These are phyloP conservation scores for Lentinula sp. DNA, from an alignment of 768 basidiomycete genomes.

Conservation along the genomic window DNA sequence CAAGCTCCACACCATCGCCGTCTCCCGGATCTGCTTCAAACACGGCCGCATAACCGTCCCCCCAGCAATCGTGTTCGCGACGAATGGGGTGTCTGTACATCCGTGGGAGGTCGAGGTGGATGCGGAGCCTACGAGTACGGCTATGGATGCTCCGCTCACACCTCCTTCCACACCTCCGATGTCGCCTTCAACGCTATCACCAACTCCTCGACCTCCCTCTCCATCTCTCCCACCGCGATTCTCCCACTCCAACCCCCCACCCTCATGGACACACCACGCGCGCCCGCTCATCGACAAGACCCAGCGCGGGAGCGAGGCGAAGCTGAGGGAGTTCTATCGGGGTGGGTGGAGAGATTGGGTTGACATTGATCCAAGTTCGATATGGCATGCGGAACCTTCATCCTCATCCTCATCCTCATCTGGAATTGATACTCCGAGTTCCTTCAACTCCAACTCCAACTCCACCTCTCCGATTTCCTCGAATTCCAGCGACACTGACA, in stretches of 20 bases:
- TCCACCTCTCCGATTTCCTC: not conserved
- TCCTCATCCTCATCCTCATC: not conserved
- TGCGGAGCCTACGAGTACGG: not conserved
- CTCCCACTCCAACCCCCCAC: conserved; percentile 37
- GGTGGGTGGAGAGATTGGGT: conserved; percentile 59
- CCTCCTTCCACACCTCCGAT: too few species aligned
- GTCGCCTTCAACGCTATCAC: too few species aligned
- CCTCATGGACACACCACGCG: conserved; percentile 35
- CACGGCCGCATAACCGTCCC: conserved; percentile 67
- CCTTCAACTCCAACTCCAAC: too few species aligned
- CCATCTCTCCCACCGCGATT: not conserved
- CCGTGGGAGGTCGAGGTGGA: not conserved
- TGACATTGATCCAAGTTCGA: conserved; percentile 8
- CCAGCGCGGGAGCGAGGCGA: conserved; percentile 26
- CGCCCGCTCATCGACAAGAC: conserved; percentile 28
- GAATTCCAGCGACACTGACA: too few species aligned
- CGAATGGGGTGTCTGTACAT: conserved; percentile 46
- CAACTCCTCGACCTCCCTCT: not conserved
- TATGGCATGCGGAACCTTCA: not conserved
- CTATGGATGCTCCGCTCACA: not conserved
- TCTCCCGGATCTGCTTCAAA: conserved; percentile 68
- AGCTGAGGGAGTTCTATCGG: conserved; percentile 31
- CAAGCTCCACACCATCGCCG: conserved; percentile 53
- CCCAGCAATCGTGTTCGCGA: conserved; percentile 53
- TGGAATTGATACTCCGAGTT: too few species aligned